These are phyloP conservation scores for Paracoccidioides brasiliensis DNA, from an alignment of 2,329 filamentous ascomycete genomes.

Conservation along the genomic window DNA sequence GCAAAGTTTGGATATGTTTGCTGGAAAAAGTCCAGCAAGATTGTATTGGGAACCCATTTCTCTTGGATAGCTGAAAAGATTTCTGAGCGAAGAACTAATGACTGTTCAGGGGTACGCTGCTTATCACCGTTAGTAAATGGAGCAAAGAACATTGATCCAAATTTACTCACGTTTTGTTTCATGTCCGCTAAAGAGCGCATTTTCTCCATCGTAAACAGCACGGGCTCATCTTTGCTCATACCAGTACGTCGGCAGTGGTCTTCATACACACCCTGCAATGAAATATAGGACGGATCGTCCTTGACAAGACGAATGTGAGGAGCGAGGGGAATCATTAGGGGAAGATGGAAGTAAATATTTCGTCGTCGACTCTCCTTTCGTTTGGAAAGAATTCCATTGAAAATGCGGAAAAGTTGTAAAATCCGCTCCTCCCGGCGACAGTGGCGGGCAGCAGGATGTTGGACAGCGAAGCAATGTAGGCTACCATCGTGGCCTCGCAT, in stretches of 20 bases:
- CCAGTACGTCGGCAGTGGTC: slow-evolving; percentile 82
- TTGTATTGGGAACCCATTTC: slow-evolving; percentile 72
- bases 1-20: slow-evolving; percentile 74
- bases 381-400: slow-evolving; percentile 82
- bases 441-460: slow-evolving; percentile 85
- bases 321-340: slow-evolving; percentile 87
- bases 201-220: slow-evolving; percentile 92
- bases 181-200: slow-evolving; percentile 62
- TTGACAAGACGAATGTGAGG: slow-evolving; percentile 91
- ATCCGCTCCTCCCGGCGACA: slow-evolving; percentile 91
- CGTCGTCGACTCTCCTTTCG: slow-evolving; percentile 90
- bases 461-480: slow-evolving; percentile 90
- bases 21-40: slow-evolving; percentile 83
- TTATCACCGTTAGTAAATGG: slow-evolving; percentile 17
- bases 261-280: slow-evolving; percentile 88
- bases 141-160: background rate
- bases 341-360: slow-evolving; percentile 91
- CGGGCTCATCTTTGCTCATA: slow-evolving; percentile 87
- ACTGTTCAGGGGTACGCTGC: slow-evolving; percentile 45
- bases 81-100: slow-evolving; percentile 63
- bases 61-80: slow-evolving; percentile 92
- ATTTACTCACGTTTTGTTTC: slow-evolving; percentile 40
- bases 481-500: slow-evolving; percentile 97
- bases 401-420: slow-evolving; percentile 88
- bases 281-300: slow-evolving; percentile 88